phyloP scores from a whole-genome alignment of 768 basidiomycete species.

The Aureoboletus auriporus region DNA sequence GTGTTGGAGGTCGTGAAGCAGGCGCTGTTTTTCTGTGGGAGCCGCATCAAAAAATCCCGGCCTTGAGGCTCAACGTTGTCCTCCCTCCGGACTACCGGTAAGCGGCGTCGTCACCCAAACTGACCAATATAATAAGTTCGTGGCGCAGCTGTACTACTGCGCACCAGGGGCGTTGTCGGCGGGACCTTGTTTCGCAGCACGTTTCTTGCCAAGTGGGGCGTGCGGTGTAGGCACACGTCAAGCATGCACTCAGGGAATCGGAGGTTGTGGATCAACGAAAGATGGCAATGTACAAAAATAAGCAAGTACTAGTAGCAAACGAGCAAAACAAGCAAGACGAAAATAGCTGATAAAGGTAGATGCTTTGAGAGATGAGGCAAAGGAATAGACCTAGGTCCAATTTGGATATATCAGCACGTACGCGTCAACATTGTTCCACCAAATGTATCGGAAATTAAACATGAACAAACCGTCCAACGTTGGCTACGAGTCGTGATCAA shows the following conservation, averaged over 20 bases:
- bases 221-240: constrained; percentile 16
- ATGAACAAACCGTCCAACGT: constrained; percentile 13
- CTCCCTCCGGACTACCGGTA: too few relatives aligned
- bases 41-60: not conserved
- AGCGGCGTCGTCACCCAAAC: not conserved
- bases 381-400: constrained; percentile 9
- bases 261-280: constrained; percentile 7
- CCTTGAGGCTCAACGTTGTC: constrained; percentile 6
- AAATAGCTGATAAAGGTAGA: constrained; percentile 14
- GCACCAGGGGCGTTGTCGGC: not conserved
- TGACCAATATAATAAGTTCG: not conserved
- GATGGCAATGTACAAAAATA: constrained; percentile 14
- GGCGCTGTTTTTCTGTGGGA: constrained; percentile 8
- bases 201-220: constrained; percentile 11
- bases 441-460: constrained; percentile 14
- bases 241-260: constrained; percentile 15
- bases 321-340: constrained; percentile 18
- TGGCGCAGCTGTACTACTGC: not conserved
- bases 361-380: constrained; percentile 4
- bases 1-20: constrained; percentile 5
- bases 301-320: constrained; percentile 14
- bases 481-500: constrained; percentile 38
- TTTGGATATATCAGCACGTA: constrained; percentile 8
- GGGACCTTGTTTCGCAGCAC: not conserved
- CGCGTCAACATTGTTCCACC: constrained; percentile 9